Evolutionary conservation across 169 alveolate genomes (phyloP).

Genomic region (Plasmodium falciparum): DNA sequence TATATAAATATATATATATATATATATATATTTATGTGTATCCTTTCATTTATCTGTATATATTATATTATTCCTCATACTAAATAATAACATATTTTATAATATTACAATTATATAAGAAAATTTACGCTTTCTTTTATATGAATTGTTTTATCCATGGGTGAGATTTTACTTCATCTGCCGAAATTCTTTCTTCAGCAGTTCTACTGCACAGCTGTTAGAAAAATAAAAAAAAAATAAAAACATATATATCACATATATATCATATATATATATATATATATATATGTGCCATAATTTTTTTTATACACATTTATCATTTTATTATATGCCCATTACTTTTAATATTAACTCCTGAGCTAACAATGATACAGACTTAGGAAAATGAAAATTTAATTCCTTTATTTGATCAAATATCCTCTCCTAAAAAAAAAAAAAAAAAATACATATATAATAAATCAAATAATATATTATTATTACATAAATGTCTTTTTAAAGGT

Average conservation of each 20-base stretch:
- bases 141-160: slow-evolving; percentile 72
- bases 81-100: not conserved
- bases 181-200: slow-evolving; percentile 64
- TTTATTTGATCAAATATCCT: slow-evolving; percentile 65
- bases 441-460: not conserved
- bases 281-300: not conserved
- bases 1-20: not conserved
- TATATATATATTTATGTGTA: not conserved
- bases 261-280: not conserved
- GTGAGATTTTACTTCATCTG: slow-evolving; percentile 65
- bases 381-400: slow-evolving; percentile 65
- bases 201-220: slow-evolving; percentile 64
- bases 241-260: not conserved
- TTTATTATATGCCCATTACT: slow-evolving; percentile 5
- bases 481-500: too few relatives aligned
- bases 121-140: not conserved
- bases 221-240: not conserved
- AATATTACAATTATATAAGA: not conserved
- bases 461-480: not conserved
- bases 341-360: slow-evolving; percentile 63
- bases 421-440: slow-evolving; percentile 19
- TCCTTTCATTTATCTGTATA: not conserved
- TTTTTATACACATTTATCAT: not conserved
- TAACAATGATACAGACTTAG: slow-evolving; percentile 32
- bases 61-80: too few relatives aligned